Percentiles rank a stretch among this genome's conserved stretches.
phyloP scores from a whole-genome alignment of 2,329 filamentous ascomycete species.

The Colletotrichum plurivorum region DNA sequence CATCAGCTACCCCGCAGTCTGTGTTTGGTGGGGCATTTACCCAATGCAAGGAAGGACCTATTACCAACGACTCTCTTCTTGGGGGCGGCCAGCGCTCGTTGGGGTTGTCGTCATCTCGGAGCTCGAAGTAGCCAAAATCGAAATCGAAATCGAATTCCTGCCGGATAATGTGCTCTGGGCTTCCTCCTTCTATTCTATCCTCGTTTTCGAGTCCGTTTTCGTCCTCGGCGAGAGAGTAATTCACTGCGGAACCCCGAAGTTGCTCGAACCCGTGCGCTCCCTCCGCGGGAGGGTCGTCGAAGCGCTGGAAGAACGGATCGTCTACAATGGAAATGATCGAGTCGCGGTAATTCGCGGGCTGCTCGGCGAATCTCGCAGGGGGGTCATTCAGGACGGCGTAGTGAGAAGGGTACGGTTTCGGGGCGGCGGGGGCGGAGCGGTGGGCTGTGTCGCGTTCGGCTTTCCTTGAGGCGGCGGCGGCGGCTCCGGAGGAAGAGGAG shows the following conservation, averaged over 20 bases:
- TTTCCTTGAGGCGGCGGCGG: constrained; percentile 28
- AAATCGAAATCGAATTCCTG: constrained; percentile 23
- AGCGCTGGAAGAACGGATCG: constrained; percentile 68
- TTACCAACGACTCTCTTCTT: constrained; percentile 64
- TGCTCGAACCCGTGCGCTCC: constrained; percentile 46
- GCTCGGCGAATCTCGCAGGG: constrained; percentile 45
- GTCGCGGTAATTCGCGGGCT: constrained; percentile 54
- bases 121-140: constrained; percentile 37
- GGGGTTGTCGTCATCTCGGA: constrained; percentile 55
- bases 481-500: constrained; percentile 28
- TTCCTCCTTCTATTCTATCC: constrained; percentile 41
- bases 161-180: constrained; percentile 43
- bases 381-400: constrained; percentile 35
- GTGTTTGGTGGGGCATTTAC: constrained; percentile 49
- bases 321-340: constrained; percentile 69
- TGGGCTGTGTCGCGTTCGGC: constrained; percentile 40
- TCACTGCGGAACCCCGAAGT: constrained; percentile 43
- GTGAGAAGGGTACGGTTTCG: constrained; percentile 39
- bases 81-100: constrained; percentile 59
- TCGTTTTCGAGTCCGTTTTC: constrained; percentile 41
- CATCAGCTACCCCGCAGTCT: constrained; percentile 38
- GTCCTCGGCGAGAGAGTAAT: constrained; percentile 43
- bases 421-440: constrained; percentile 41
- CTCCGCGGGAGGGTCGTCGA: constrained; percentile 53
- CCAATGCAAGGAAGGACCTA: constrained; percentile 53